Evolutionary conservation across 1,284 basidiomycete genomes (phyloP), one percentile per base, ranked within the genome.

Genomic region (Sporisorium reilianum): DNA sequence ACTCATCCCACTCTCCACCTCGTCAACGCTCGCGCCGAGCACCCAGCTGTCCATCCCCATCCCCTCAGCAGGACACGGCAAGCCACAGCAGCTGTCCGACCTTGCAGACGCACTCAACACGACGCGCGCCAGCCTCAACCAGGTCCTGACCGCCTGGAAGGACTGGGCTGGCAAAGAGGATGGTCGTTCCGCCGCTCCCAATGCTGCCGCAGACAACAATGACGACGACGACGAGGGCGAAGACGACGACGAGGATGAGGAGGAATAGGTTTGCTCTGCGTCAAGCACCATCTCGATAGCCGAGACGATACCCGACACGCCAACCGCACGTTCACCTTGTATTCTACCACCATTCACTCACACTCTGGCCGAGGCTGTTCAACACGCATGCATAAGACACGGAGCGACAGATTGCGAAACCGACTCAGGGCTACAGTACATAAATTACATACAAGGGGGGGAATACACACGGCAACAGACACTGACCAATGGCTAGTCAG

Each of bases 141-240:
- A 48, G 3, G 3, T 71, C 18, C 36, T 75, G 6, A 71, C 73
- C 3, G 38, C 42, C 4, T 75, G 73, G 73, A 75, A 75, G 28
- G 64, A 68, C 23, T 76, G 69, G 74, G 38, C 55, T 6, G 69
- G 69, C 10, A 68, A 76, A 23, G 65, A 76, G 32, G 48, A 41
- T 6, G n/a, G 18, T 2, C 5, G 41, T 3, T 0, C 34, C 16
- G 11, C 45, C 11, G 26, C 46, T 2, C 8, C 55, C 22, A 45
- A 44, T 2, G 14, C 36, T 7, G 56, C 53, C 11, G 53, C 14
- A 3, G 50, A 48, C 8, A 45, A 59, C 9, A 34, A 60, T 2
- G 50, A 51, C 3, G 26, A 60, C 11, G 53, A 60, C 3, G 55
- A 64, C 1, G 61, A 64, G 1, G 55, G 57, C n/a, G 61, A 48